A percentile compares a stretch with the other conserved stretches of the same genome.
These are phyloP conservation scores for Fagopyrum esculentum DNA, from an alignment of 148 eudicot species.

Conservation along the genomic window DNA sequence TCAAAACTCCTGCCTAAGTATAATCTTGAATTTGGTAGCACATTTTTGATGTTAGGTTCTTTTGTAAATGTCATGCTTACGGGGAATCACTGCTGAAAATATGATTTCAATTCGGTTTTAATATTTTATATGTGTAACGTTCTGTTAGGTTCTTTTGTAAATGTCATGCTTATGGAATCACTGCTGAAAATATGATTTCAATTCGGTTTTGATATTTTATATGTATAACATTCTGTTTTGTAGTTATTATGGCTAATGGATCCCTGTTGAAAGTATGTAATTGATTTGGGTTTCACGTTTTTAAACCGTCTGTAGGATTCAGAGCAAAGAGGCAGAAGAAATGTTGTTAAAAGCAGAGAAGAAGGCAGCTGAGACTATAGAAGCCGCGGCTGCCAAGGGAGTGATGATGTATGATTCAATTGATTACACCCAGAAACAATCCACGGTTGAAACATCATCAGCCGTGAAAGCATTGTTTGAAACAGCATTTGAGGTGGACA, in stretches of 20 bases:
- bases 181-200: too few species aligned
- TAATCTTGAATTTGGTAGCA: too few species aligned
- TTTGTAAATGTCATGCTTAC: too few species aligned
- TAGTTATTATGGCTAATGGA: neutral
- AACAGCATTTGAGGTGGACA: conserved; percentile 88
- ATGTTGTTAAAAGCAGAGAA: conserved; percentile 55
- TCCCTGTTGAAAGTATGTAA: neutral
- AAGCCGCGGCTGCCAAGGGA: conserved; percentile 71
- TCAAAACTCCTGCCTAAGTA: neutral
- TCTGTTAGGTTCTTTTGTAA: too few species aligned
- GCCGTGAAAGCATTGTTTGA: conserved; percentile 64
- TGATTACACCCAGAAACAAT: conserved; percentile 47
- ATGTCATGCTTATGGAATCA: too few species aligned
- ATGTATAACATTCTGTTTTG: neutral
- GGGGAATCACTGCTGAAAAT: too few species aligned
- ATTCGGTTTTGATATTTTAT: too few species aligned
- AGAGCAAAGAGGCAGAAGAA: conserved; percentile 65
- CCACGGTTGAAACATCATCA: conserved; percentile 44
- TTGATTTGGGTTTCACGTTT: neutral
- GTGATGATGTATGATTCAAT: conserved; percentile 71
- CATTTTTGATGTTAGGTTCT: too few species aligned
- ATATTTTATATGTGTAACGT: too few species aligned
- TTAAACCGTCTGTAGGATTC: conserved; percentile 42
- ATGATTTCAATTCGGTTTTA: too few species aligned
- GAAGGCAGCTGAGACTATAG: conserved; percentile 63